Evolutionary conservation across 768 basidiomycete species (phyloP).

Genomic region (Lentinula sp.): DNA sequence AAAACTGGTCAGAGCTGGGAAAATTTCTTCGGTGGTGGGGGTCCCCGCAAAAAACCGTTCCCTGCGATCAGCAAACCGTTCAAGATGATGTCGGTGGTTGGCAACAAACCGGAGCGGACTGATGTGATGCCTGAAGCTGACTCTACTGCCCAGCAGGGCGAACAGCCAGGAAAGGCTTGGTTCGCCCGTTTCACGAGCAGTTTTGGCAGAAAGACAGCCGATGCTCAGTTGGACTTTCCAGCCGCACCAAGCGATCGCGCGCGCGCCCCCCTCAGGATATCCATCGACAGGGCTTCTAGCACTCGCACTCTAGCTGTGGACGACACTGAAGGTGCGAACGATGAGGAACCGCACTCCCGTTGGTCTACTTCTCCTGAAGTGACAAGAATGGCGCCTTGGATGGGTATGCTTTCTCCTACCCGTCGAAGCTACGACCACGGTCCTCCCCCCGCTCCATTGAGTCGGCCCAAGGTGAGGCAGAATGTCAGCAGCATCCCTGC

Average conservation of each 20-base stretch:
- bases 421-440: constrained; percentile 15
- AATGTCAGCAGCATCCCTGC: constrained; percentile 27
- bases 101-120: constrained; percentile 19
- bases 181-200: constrained; percentile 20
- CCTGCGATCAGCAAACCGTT: constrained; percentile 23
- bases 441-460: constrained; percentile 19
- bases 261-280: constrained; percentile 35
- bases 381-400: constrained; percentile 24
- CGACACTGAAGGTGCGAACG: constrained; percentile 11
- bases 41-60: constrained; percentile 15
- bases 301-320: constrained; percentile 20
- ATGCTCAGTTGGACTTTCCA: constrained; percentile 5
- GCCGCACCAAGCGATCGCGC: constrained; percentile 10
- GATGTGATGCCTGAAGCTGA: constrained; percentile 8
- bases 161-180: constrained; percentile 18
- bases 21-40: constrained; percentile 30
- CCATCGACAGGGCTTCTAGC: constrained; percentile 31
- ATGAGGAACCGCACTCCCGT: constrained; percentile 22
- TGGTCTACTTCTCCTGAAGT: constrained; percentile 32
- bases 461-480: constrained; percentile 22
- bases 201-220: constrained; percentile 16
- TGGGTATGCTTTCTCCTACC: constrained; percentile 21
- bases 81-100: constrained; percentile 36
- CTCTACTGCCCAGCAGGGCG: constrained; percentile 6
- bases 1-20: constrained; percentile 37